A percentile compares a stretch with the other conserved stretches of the same genome.
Evolutionary conservation across 2,329 filamentous ascomycete species (phyloP).

Genomic region (Ceratocystis albifundus): DNA sequence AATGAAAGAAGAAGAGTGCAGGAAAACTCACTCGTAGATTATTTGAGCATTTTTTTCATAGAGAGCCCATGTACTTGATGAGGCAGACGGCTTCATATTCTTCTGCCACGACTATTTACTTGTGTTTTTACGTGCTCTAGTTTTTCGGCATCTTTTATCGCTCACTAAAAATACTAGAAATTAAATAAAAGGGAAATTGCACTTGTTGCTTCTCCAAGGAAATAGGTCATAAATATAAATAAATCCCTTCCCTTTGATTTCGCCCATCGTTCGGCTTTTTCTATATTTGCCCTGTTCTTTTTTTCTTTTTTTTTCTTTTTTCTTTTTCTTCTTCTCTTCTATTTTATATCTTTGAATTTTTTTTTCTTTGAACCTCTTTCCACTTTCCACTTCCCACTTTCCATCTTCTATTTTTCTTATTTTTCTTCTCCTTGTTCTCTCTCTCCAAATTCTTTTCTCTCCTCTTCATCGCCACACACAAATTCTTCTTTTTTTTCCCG

Average conservation of each 20-base stretch:
- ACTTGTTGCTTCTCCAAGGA: background rate
- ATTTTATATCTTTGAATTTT: background rate
- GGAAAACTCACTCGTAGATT: background rate
- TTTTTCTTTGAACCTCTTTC: background rate
- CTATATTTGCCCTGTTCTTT: background rate
- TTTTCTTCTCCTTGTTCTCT: conserved; percentile 5
- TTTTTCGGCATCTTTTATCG: background rate
- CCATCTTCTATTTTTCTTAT: conserved; percentile 1
- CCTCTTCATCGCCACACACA: background rate
- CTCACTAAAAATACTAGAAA: conserved; percentile 1
- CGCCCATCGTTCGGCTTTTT: background rate
- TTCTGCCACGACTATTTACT: too few species aligned
- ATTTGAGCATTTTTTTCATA: background rate
- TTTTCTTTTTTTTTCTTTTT: conserved; percentile 1
- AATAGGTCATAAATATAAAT: background rate
- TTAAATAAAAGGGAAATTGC: background rate
- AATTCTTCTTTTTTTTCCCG: conserved; percentile 1
- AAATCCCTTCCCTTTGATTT: background rate
- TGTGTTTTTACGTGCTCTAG: background rate
- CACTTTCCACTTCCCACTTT: background rate
- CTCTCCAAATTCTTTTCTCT: background rate
- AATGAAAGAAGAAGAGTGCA: background rate
- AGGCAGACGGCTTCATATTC: background rate
- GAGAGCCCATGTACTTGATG: background rate
- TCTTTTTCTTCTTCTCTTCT: background rate